A percentile compares a stretch with the other conserved stretches of the same genome.
phyloP scores from a whole-genome alignment of 768 basidiomycete species.

The Hypsizygus marmoreus region DNA sequence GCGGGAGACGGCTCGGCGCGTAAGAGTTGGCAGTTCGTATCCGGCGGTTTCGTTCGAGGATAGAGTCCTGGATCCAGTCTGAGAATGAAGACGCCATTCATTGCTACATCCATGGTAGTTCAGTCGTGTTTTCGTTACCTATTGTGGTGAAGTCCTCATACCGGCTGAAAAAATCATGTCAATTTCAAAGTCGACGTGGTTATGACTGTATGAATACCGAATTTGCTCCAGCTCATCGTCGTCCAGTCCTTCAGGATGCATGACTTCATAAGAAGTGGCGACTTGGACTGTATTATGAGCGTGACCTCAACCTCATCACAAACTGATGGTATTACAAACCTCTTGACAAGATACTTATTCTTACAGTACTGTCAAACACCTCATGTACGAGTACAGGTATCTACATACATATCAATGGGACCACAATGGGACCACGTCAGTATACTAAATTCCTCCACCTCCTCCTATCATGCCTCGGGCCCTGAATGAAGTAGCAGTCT shows the following conservation, averaged over 20 bases:
- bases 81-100: conserved; percentile 4
- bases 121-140: conserved; percentile 44
- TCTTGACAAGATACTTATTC: too few relatives aligned
- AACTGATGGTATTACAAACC: too few relatives aligned
- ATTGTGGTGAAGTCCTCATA: conserved; percentile 97
- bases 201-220: conserved; percentile 39
- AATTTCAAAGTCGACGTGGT: not conserved
- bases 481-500: too few relatives aligned
- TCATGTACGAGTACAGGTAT: too few relatives aligned
- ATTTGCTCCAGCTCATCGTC: conserved; percentile 71
- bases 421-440: too few relatives aligned
- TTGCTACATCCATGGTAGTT: conserved; percentile 12
- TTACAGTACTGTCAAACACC: too few relatives aligned
- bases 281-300: too few relatives aligned
- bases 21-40: conserved; percentile 58
- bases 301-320: too few relatives aligned
- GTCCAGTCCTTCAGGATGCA: conserved; percentile 53
- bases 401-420: too few relatives aligned
- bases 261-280: conserved; percentile 24
- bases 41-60: conserved; percentile 82
- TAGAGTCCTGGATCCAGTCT: conserved; percentile 99
- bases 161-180: conserved; percentile 51
- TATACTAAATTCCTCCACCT: too few relatives aligned
- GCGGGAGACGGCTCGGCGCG: conserved; percentile 43
- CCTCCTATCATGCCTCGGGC: too few relatives aligned